Conservation (phyloP, 306 rosid species). For the Vigna reflexopilosa region DNA sequence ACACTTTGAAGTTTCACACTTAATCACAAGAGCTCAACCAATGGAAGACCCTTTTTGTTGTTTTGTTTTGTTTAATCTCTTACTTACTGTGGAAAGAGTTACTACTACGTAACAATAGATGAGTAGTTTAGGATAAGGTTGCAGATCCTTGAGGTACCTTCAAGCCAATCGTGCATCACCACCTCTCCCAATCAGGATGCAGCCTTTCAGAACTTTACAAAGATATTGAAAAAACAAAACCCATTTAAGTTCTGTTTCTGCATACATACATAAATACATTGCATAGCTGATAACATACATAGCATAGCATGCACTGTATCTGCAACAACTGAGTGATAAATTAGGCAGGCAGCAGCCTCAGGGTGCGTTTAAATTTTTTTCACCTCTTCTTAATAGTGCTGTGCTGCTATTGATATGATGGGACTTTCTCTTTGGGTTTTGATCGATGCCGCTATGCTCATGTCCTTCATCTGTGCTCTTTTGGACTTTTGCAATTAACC, state of each 20-base stretch:
- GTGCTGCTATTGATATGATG: slow-evolving; percentile 46
- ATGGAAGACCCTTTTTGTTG: background rate
- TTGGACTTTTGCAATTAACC: slow-evolving; percentile 52
- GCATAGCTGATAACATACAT: background rate
- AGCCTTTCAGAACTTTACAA: slow-evolving; percentile 45
- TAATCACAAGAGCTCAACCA: background rate
- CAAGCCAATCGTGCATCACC: slow-evolving; percentile 55
- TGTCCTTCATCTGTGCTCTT: slow-evolving; percentile 37
- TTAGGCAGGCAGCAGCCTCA: slow-evolving; percentile 33
- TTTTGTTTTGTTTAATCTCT: slow-evolving; percentile 9
- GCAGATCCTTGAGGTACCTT: slow-evolving; percentile 54
- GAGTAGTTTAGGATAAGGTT: slow-evolving; percentile 48
- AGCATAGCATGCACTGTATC: background rate
- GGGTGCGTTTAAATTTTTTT: background rate
- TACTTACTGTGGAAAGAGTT: slow-evolving; percentile 37
- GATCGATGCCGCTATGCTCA: slow-evolving; percentile 41
- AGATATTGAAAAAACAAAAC: background rate
- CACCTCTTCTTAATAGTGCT: slow-evolving; percentile 37
- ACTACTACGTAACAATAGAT: slow-evolving; percentile 23
- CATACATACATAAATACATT: background rate
- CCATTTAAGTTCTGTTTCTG: background rate
- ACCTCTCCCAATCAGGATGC: slow-evolving; percentile 61
- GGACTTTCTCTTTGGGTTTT: slow-evolving; percentile 47
- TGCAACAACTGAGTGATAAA: slow-evolving; percentile 37
- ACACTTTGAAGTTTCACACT: slow-evolving; percentile 41